Conservation (phyloP, 164 flowering plant species). For the Paratinospora sagittata region DNA sequence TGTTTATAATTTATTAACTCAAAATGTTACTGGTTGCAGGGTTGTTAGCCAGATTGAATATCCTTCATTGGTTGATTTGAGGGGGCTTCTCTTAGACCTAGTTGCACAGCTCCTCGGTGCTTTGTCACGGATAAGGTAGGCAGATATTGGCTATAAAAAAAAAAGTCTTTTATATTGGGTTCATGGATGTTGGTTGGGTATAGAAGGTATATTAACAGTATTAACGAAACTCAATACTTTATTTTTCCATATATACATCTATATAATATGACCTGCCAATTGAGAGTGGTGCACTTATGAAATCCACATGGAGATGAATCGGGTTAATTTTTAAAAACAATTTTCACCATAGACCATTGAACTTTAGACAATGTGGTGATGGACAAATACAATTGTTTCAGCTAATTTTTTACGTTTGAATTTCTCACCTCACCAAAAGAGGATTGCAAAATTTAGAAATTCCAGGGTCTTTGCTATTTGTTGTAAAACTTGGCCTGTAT, state of each 20-base stretch:
- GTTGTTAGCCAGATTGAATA: constrained; percentile 97
- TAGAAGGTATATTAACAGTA: background rate
- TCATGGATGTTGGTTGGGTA: background rate
- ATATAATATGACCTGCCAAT: background rate
- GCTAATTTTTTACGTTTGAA: background rate
- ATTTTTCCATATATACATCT: background rate
- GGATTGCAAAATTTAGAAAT: background rate
- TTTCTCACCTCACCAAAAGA: background rate
- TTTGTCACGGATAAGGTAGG: constrained; percentile 91
- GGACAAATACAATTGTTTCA: background rate
- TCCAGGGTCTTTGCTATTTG: no score
- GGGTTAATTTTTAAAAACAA: background rate
- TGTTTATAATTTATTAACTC: constrained; percentile 4
- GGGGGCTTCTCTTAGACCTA: constrained; percentile 86
- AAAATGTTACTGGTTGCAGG: constrained; percentile 41
- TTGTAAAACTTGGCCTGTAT: no score
- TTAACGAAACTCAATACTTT: background rate
- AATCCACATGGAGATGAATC: background rate
- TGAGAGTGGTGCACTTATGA: background rate
- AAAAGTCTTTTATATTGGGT: background rate
- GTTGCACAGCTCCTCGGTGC: constrained; percentile 98
- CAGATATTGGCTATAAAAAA: background rate
- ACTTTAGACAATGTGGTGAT: background rate
- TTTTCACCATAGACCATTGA: background rate
- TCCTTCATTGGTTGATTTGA: constrained; percentile 92